Base-by-base conservation (phyloP, 2,329 filamentous ascomycete species). In the Colletotrichum gigasporum region DNA sequence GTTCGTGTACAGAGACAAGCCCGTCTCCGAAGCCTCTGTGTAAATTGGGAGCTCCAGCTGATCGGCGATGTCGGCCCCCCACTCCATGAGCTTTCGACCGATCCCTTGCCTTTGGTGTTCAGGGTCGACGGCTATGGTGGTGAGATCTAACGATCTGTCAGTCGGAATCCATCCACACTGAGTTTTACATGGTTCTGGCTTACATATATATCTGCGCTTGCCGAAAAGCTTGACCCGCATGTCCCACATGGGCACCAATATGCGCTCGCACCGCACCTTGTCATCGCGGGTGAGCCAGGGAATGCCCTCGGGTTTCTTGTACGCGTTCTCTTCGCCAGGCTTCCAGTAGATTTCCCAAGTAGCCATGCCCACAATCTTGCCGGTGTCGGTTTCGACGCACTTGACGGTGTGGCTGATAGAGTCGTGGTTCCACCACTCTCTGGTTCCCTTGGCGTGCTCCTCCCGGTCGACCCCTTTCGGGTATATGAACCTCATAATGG, bases 321-420 rank as follows among this genome's bases (percentile, higher is more conserved):
- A 79, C 55, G 73, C 73, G 63, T 81, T 75, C 67, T 82, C 79
- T 60, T 80, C 78, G 6, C 76, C 73, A 5, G 73, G 71, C 20
- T 76, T 70, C 68, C 75, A 63, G 66, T 79, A 80, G 8, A 80
- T 72, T 56, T 84, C 79, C 67, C 76, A 78, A 16, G 83, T 74
- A 2, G 75, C 80, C 78, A 84, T 83, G 51, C 81, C 82, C 18
- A 82, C 73, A 16, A 83, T 77, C 30, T 78, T 74, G 12, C 77
- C 76, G 0, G 75, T 79, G 2, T 74, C 73, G 5, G 74, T 76
- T 65, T 84, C 81, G 24, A 83, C 73, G 41, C 76, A 81, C 70
- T 84, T 83, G 62, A 79, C 71, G 7, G 80, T 83, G 69, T 82
- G 80, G 62, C 83, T 80, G n/a, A 73, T 71, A 8, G 73, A 70